Base-by-base conservation (phyloP, 352 stramenopile genomes). In the Halophytophthora polymorphica region DNA sequence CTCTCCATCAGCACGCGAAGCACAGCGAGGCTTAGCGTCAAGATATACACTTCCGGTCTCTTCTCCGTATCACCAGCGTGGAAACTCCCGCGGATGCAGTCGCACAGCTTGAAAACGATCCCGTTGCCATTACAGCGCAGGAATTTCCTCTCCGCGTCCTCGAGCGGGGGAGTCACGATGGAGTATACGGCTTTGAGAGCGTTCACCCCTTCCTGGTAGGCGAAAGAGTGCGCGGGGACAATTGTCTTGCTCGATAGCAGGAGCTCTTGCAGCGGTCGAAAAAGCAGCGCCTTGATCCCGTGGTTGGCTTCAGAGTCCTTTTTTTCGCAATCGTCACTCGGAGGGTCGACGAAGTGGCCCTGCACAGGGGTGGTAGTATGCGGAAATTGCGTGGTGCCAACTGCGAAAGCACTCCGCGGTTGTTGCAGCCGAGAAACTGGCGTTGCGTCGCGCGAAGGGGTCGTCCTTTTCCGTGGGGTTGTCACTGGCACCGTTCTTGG, bases 111-210 rank as follows among this genome's bases (percentile, higher is more conserved):
- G 13, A 90, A 48, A 22, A 86, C 61, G 13, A 95, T 85, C 34
- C 93, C 79, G 47, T 91, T 93, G 25, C 91, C 77, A 31, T 89
- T 77, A n/a, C 67, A 77, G 18, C 70, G 65, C 44, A 93, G 51
- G 58, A 93, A 93, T 17, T 81, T 54, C 12, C 77, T 35, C 51
- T 93, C 81, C 2, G 67, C 73, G 3, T 73, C 63, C 28, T 83
- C 73, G 0, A 61, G 71, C 21, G 80, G 77, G 2, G 78, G 68
- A 15, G 73, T 73, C n/a, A 85, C 72, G 23, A 95, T 86, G 19
- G 75, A 72, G 55, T 93, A 93, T 35, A 95, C 35, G 14, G 67
- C 77, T 56, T 95, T 93, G 22, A 95, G 48, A 10, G 81, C 79
- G 28, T 93, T 82, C 13, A 85, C 71, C 18, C 85, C 83, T 43